Conservation (phyloP, 2,329 filamentous ascomycete genomes). For the Chaetomiaceae sp. region DNA sequence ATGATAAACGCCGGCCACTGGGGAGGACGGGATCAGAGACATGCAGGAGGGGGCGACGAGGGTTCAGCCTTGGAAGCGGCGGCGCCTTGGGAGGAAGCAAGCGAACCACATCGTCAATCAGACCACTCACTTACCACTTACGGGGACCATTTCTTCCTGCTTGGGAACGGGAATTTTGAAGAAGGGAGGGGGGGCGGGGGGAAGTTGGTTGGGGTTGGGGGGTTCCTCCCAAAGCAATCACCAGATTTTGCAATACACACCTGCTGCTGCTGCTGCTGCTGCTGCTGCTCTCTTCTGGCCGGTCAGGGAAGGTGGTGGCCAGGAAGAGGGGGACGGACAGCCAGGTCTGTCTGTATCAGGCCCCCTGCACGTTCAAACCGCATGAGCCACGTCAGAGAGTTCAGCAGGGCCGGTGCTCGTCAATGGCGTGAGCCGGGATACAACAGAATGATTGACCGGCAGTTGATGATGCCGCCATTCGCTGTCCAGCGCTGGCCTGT, state of each 20-base stretch:
- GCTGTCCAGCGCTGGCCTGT: background rate
- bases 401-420: constrained; percentile 1
- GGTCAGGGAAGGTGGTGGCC: background rate
- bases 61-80: background rate
- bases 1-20: background rate
- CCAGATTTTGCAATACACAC: too few relatives aligned
- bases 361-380: background rate
- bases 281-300: background rate
- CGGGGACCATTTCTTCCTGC: too few relatives aligned
- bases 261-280: too few relatives aligned
- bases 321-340: background rate
- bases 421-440: background rate
- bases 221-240: too few relatives aligned
- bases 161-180: too few relatives aligned
- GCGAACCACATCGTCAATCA: too few relatives aligned
- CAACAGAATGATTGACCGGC: background rate
- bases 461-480: background rate
- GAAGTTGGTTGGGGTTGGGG: too few relatives aligned
- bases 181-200: too few relatives aligned
- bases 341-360: background rate
- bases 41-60: background rate
- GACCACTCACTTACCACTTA: too few relatives aligned
- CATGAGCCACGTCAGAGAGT: constrained; percentile 13
- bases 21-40: background rate
- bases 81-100: background rate